These are phyloP conservation scores for Parachaetomium inaequale DNA, from an alignment of 495 filamentous ascomycete species.

Conservation along the genomic window DNA sequence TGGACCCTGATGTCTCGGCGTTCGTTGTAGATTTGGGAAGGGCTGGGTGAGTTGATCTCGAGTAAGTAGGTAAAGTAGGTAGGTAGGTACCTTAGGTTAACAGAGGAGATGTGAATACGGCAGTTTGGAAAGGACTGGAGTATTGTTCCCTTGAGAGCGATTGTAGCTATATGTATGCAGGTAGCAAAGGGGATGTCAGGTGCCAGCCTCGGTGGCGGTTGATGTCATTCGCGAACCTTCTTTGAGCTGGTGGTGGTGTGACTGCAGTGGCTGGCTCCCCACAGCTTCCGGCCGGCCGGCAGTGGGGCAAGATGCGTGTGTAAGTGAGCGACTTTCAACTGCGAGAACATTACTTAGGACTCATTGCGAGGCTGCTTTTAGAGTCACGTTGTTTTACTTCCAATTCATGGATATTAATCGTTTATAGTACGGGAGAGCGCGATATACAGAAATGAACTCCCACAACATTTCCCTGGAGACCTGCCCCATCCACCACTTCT, in stretches of 20 bases:
- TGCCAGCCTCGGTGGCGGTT: neutral
- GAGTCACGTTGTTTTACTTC: no score
- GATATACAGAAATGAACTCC: neutral
- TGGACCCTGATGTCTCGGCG: neutral
- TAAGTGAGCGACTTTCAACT: constrained; percentile 3
- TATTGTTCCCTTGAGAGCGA: neutral
- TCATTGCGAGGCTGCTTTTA: no score
- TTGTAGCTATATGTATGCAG: neutral
- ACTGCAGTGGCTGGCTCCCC: neutral
- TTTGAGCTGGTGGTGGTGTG: neutral
- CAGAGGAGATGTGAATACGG: no score
- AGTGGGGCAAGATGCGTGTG: neutral
- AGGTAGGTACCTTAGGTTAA: no score
- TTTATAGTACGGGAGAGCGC: neutral
- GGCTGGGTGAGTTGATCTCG: neutral
- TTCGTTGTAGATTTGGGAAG: neutral
- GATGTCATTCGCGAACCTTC: constrained; percentile 6
- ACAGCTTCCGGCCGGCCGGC: neutral
- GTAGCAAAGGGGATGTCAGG: neutral
- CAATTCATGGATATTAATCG: no score
- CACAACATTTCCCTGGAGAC: neutral
- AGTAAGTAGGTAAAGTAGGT: no score
- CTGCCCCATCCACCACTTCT: neutral
- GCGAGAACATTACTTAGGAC: no score
- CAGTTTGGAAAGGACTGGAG: no score